Evolutionary conservation across 78 protist genomes (phyloP), one percentile per base, ranked within the genome.

Genomic region (Speleostelium caveatum): DNA sequence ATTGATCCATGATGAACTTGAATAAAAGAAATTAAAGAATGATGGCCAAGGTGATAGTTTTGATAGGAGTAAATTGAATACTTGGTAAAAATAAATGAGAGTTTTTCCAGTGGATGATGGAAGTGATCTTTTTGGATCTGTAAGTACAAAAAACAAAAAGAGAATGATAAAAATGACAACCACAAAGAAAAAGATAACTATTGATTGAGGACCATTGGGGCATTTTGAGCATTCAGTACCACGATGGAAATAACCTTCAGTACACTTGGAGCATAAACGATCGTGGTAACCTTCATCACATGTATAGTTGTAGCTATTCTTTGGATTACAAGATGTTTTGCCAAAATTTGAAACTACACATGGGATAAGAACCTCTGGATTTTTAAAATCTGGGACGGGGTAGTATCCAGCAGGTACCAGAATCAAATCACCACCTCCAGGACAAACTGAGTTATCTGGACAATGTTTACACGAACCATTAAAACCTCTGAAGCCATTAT

Each of bases 91-190:
- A 42, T 56, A 83, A 10, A 83, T 74, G 1, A 83, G 51, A 2
- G 91, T 83, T 24, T 83, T 83, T 26, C 91, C 16, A 0, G 91
- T 83, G 0, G 55, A 26, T 26, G 91, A 83, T 59, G 91, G 91
- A 6, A 83, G 53, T 69, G 79, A 69, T 41, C 91, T 24, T 42
- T 83, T 67, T 53, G 91, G 91, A 71, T 83, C 79, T 0, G 91
- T 83, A 26, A 83, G 17, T 8, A 83, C 73, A 36, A 83, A 83
- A 72, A 83, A 69, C 30, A 69, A 8, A 17, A 59, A 38, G 5
- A 69, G 60, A 22, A 73, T 19, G 12, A 83, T 69, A 61, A 83
- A 69, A 22, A 83, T 32, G 14, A 83, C 0, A 26, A 83, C 36
- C 0, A 83, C 91, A 21, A 78, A 16, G 7, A 69, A 49, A 68